Base-by-base conservation (phyloP, 2,329 filamentous ascomycete genomes). In the Teratosphaeria epicoccoides region DNA sequence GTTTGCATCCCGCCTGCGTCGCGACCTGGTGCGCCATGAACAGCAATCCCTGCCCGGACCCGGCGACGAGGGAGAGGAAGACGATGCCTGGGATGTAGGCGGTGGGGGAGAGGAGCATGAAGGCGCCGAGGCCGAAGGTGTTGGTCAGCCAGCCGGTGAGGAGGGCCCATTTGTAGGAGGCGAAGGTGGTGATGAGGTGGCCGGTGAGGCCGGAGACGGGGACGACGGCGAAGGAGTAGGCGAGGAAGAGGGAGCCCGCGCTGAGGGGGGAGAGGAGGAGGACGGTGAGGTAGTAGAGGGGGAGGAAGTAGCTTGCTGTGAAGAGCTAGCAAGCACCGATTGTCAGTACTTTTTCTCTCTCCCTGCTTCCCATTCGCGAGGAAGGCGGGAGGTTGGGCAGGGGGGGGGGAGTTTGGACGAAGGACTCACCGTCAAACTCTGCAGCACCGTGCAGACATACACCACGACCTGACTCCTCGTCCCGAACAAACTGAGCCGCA, bases 21-120 rank as follows among this genome's bases (percentile, higher is more conserved):
- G 75, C 71, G 0, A 75, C 72, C 1, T 75, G 68, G 5, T 73
- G 62, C 0, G 67, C 64, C 1, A 70, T 63, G 20, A 76, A 62
- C 4, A 72, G 53, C 1, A 76, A 54, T 1, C 76, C 76, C 2
- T 66, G 55, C 0, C 76, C 76, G 6, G 69, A 45, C 0, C 70
- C 69, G 1, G 60, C 61, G 37, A 75, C 20, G 3, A 75, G 50
- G 56, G 76, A 71, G 51, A 74, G 69, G 43, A 68, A 59, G 1
- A 73, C 68, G 72, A 73, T 77, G 2, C 52, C 59, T 0, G 59
- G 69, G 0, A 68, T 67, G 2, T 61, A 61, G 0, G 74, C 71
- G 11, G 65, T 53, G 1, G 60, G 49, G 40, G 70, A 65, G 10
- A 75, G 68, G 0, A 76, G 45, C 1, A 67, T 64, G 2, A 75